Conservation (phyloP, 441 rosid species). For the Erodium moschatum region DNA sequence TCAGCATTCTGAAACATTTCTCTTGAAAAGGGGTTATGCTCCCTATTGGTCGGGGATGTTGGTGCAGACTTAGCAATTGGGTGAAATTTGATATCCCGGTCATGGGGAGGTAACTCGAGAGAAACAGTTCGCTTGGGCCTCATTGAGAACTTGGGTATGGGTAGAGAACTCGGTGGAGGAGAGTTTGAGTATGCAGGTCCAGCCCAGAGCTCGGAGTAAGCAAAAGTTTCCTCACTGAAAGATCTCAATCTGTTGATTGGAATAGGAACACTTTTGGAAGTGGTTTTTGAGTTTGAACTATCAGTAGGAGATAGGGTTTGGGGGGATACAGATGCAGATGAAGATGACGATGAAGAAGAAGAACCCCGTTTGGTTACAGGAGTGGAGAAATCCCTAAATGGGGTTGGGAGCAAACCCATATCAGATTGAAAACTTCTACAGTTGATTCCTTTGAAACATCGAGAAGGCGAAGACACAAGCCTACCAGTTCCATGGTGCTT, state of each 20-base stretch:
- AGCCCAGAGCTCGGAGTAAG: conserved; percentile 79
- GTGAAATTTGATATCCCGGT: conserved; percentile 30
- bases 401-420: conserved; percentile 61
- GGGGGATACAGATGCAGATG: conserved; percentile 19
- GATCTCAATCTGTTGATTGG: conserved; percentile 33
- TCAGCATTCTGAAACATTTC: conserved; percentile 48
- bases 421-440: conserved; percentile 74
- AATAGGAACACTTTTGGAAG: conserved; percentile 40
- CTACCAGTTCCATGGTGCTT: conserved; percentile 35
- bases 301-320: conserved; percentile 29
- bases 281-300: conserved; percentile 12
- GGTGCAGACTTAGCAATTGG: conserved; percentile 81
- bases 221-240: conserved; percentile 32
- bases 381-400: conserved; percentile 27
- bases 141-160: conserved; percentile 77
- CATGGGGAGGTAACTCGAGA: conserved; percentile 41
- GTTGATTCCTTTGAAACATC: conserved; percentile 45
- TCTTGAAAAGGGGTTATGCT: conserved; percentile 28
- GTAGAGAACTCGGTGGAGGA: conserved; percentile 80
- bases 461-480: conserved; percentile 43
- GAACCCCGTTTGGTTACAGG: conserved; percentile 28
- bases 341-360: conserved; percentile 18
- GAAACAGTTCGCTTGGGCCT: conserved; percentile 52
- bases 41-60: conserved; percentile 57
- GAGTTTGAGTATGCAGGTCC: conserved; percentile 97